Conservation (phyloP, 495 filamentous ascomycete genomes). For the Chaetomium cochliodes region DNA sequence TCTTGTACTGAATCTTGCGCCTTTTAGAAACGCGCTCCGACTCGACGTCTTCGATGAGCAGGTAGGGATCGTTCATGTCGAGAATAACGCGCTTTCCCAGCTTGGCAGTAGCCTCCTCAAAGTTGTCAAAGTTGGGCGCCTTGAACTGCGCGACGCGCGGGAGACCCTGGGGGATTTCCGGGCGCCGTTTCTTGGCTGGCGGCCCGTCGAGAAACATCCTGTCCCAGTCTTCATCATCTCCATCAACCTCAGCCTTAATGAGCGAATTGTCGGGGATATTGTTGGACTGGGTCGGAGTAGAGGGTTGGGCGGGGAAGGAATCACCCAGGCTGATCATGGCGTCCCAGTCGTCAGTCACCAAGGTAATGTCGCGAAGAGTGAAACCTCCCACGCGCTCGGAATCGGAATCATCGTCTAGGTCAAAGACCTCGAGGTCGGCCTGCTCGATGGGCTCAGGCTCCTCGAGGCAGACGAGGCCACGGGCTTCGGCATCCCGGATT, state of each 20-base stretch:
- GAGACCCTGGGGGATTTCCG: slow-evolving; percentile 40
- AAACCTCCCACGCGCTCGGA: slow-evolving; percentile 65
- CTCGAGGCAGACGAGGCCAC: slow-evolving; percentile 60
- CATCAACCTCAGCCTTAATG: slow-evolving; percentile 34
- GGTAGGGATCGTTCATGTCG: slow-evolving; percentile 86
- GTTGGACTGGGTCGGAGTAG: slow-evolving; percentile 18
- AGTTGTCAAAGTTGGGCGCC: slow-evolving; percentile 49
- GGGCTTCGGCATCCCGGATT: slow-evolving; percentile 54
- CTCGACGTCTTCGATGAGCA: slow-evolving; percentile 63
- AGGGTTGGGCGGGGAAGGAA: slow-evolving; percentile 18
- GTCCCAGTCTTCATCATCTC: slow-evolving; percentile 53
- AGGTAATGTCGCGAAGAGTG: slow-evolving; percentile 69
- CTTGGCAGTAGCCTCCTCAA: slow-evolving; percentile 60
- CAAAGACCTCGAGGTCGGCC: slow-evolving; percentile 57
- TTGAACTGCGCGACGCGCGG: slow-evolving; percentile 44
- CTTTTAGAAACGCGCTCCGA: slow-evolving; percentile 52
- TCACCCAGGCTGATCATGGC: slow-evolving; percentile 47
- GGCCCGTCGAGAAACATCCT: slow-evolving; percentile 47
- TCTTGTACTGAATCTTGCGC: slow-evolving; percentile 45
- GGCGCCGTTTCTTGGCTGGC: slow-evolving; percentile 41
- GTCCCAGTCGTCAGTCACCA: slow-evolving; percentile 84
- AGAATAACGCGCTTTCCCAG: slow-evolving; percentile 73
- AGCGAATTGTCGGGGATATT: slow-evolving; percentile 29
- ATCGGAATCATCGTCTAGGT: slow-evolving; percentile 54
- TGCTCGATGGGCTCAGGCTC: slow-evolving; percentile 48